A percentile compares a stretch with the other conserved stretches of the same genome.
Evolutionary conservation across 1,284 basidiomycete genomes (phyloP).

Genomic region (Pseudozyma sp.): DNA sequence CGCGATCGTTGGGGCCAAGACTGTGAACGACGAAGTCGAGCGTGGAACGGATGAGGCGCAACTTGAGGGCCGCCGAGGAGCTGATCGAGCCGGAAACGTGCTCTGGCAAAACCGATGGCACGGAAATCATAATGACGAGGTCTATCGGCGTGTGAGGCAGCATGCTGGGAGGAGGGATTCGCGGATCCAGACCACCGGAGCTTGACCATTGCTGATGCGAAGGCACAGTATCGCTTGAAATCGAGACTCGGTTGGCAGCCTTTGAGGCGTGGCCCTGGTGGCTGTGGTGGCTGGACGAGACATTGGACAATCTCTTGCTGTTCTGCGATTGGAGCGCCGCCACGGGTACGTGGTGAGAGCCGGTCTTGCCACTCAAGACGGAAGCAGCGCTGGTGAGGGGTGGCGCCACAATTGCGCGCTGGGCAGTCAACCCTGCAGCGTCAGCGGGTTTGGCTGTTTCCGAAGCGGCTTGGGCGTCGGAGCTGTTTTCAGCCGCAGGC

Average conservation of each 20-base stretch:
- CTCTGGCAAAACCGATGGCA: conserved; percentile 73
- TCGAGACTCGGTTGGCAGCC: conserved; percentile 19
- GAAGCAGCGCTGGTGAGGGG: conserved; percentile 40
- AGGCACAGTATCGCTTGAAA: conserved; percentile 32
- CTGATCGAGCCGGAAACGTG: conserved; percentile 73
- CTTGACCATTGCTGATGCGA: conserved; percentile 59
- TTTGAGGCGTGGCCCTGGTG: conserved; percentile 19
- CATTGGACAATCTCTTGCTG: conserved; percentile 25
- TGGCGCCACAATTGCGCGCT: conserved; percentile 12
- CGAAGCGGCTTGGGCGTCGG: background rate
- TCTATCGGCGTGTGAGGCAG: conserved; percentile 87
- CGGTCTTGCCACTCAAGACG: conserved; percentile 49
- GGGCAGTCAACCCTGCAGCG: conserved; percentile 15
- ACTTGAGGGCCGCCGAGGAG: conserved; percentile 75
- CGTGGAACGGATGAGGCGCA: conserved; percentile 60
- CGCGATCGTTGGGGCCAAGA: conserved; percentile 59
- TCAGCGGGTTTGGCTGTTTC: conserved; percentile 1
- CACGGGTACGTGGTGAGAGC: conserved; percentile 27
- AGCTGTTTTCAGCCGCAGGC: background rate
- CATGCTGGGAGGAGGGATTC: conserved; percentile 56
- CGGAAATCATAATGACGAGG: conserved; percentile 87
- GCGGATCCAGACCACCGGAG: conserved; percentile 61
- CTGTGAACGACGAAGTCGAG: conserved; percentile 61
- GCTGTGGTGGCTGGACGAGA: conserved; percentile 44
- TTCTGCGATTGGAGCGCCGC: conserved; percentile 25